phyloP scores from a whole-genome alignment of 345 rosid genomes.

The Eucalyptus regnans region DNA sequence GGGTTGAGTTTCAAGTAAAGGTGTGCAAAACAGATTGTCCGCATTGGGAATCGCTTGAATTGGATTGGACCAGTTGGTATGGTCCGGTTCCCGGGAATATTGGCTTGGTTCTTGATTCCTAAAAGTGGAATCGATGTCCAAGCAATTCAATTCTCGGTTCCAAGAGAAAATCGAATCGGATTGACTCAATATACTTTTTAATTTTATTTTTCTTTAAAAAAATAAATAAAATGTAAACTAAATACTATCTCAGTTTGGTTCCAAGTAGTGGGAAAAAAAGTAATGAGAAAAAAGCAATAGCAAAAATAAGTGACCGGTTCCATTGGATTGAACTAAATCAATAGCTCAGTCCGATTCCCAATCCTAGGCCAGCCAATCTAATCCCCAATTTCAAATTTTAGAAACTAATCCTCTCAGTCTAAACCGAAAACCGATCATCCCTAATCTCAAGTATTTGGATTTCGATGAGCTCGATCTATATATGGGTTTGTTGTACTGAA shows the following conservation, averaged over 20 bases:
- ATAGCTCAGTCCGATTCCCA: rapidly evolving
- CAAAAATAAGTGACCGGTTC: rapidly evolving
- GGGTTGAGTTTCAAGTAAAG: neutral
- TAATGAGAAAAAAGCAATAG: rapidly evolving
- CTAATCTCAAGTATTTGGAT: neutral
- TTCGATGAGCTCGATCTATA: neutral
- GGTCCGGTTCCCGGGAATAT: rapidly evolving
- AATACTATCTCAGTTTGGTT: too few relatives aligned
- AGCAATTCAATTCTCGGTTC: rapidly evolving
- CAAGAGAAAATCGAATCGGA: rapidly evolving
- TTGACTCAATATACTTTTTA: too few relatives aligned
- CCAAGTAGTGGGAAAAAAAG: neutral
- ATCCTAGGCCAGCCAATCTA: rapidly evolving
- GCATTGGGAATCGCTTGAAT: rapidly evolving
- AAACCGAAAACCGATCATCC: rapidly evolving
- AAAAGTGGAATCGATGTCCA: rapidly evolving
- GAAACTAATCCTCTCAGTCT: rapidly evolving
- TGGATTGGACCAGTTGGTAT: rapidly evolving
- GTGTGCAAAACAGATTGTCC: rapidly evolving
- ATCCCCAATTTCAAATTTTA: rapidly evolving
- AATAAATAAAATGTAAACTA: too few relatives aligned
- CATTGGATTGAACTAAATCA: rapidly evolving
- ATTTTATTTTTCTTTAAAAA: too few relatives aligned
- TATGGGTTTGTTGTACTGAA: neutral
- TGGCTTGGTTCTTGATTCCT: rapidly evolving